These are phyloP conservation scores for Malassezia obtusa DNA, from an alignment of 1,284 basidiomycete species.

Conservation along the genomic window DNA sequence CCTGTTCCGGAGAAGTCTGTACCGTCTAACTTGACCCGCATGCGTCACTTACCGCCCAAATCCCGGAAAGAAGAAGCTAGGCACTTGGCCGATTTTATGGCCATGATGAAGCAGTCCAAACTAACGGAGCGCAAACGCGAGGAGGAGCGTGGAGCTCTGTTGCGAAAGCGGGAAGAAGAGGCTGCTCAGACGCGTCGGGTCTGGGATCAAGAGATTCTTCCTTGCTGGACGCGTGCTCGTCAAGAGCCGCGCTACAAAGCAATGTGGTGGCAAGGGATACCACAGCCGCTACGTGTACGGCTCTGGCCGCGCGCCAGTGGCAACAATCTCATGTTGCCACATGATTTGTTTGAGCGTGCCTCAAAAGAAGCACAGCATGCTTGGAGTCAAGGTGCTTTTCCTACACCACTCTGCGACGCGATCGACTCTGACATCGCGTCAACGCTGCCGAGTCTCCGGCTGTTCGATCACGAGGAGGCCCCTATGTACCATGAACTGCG, in stretches of 20 bases:
- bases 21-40: slow-evolving; percentile 9
- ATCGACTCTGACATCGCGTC: slow-evolving; percentile 71
- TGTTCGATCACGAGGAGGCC: slow-evolving; percentile 68
- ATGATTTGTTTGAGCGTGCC: slow-evolving; percentile 22
- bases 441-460: slow-evolving; percentile 75
- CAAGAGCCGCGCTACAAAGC: slow-evolving; percentile 59
- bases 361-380: slow-evolving; percentile 19
- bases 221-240: slow-evolving; percentile 69
- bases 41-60: slow-evolving; percentile 16
- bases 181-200: slow-evolving; percentile 60
- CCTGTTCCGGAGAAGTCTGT: background rate
- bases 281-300: slow-evolving; percentile 68
- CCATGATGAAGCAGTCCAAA: slow-evolving; percentile 64
- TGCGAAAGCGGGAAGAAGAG: slow-evolving; percentile 16
- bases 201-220: slow-evolving; percentile 71
- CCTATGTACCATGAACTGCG: slow-evolving; percentile 77
- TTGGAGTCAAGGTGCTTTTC: slow-evolving; percentile 8
- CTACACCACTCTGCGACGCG: slow-evolving; percentile 53
- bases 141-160: slow-evolving; percentile 23
- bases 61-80: slow-evolving; percentile 8
- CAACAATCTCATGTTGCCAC: slow-evolving; percentile 68
- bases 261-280: slow-evolving; percentile 88
- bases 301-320: slow-evolving; percentile 84
- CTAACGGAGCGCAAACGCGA: slow-evolving; percentile 25
- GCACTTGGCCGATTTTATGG: slow-evolving; percentile 9